Evolutionary conservation across 306 rosid genomes (phyloP).

Genomic region (Cucurbita maxima): DNA sequence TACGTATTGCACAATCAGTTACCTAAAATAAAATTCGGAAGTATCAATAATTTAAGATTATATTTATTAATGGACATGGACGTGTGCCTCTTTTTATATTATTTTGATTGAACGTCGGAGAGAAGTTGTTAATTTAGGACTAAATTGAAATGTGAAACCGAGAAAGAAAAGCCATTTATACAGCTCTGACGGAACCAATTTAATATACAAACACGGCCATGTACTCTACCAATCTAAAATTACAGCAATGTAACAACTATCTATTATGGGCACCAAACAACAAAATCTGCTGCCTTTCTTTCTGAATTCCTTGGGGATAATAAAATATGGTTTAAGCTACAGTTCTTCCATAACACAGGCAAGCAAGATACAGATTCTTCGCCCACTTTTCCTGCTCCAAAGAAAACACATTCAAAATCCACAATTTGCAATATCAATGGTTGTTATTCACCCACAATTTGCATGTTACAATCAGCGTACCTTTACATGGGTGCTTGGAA

Average conservation of each 20-base stretch:
- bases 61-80: too few species aligned
- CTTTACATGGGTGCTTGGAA: slow-evolving; percentile 95
- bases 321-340: slow-evolving; percentile 32
- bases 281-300: slow-evolving; percentile 5
- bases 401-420: neutral
- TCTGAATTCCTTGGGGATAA: neutral
- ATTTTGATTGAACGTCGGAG: neutral
- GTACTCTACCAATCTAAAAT: neutral
- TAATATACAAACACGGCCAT: slow-evolving; percentile 4
- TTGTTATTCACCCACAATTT: neutral
- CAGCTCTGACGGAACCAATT: slow-evolving; percentile 5
- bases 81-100: too few species aligned
- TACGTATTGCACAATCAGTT: too few species aligned
- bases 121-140: neutral
- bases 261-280: neutral
- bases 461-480: slow-evolving; percentile 11
- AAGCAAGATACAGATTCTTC: slow-evolving; percentile 73
- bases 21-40: too few species aligned
- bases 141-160: neutral
- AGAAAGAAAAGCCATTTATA: neutral
- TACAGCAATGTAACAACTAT: neutral
- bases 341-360: slow-evolving; percentile 83
- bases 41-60: too few species aligned
- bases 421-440: neutral
- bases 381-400: slow-evolving; percentile 81